Conservation (phyloP, 1,139 yeast species). For the Lodderomyces pseudojiufengensis region DNA sequence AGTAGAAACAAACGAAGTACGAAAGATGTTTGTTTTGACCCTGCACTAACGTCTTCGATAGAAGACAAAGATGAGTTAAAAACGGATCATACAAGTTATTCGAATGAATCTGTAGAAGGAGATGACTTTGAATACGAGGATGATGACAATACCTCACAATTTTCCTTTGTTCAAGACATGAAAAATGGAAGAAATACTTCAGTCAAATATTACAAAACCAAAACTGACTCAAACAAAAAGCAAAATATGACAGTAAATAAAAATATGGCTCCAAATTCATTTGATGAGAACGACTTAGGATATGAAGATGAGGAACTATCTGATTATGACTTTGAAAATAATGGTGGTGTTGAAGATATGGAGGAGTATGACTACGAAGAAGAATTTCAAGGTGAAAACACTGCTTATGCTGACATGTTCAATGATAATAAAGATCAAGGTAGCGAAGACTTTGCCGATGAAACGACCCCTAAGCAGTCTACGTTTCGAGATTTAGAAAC, state of each 20-base stretch:
- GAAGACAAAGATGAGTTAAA: slow-evolving; percentile 1
- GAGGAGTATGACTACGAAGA: slow-evolving; percentile 50
- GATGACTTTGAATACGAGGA: slow-evolving; percentile 21
- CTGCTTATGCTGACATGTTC: slow-evolving; percentile 5
- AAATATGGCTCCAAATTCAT: slow-evolving; percentile 16
- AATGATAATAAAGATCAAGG: slow-evolving; percentile 2
- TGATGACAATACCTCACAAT: slow-evolving; percentile 42
- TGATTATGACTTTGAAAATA: slow-evolving; percentile 50
- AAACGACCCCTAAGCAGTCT: neutral
- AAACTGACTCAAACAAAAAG: slow-evolving; percentile 6
- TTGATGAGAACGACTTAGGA: slow-evolving; percentile 30
- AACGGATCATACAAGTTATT: slow-evolving; percentile 3
- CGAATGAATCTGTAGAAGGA: slow-evolving; percentile 7
- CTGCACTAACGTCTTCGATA: slow-evolving; percentile 3
- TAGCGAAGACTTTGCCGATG: neutral
- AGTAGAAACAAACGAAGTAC: slow-evolving; percentile 16
- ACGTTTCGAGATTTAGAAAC: neutral
- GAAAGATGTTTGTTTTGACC: slow-evolving; percentile 18
- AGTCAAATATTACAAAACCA: slow-evolving; percentile 54
- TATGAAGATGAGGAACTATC: slow-evolving; percentile 34
- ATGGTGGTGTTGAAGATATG: slow-evolving; percentile 41
- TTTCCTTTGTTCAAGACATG: slow-evolving; percentile 55
- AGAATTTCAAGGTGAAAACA: slow-evolving; percentile 29
- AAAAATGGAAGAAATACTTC: slow-evolving; percentile 61
- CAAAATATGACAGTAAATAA: slow-evolving; percentile 2